These are phyloP conservation scores for Aspergillus ustus DNA, from an alignment of 2,329 filamentous ascomycete species.

Conservation along the genomic window DNA sequence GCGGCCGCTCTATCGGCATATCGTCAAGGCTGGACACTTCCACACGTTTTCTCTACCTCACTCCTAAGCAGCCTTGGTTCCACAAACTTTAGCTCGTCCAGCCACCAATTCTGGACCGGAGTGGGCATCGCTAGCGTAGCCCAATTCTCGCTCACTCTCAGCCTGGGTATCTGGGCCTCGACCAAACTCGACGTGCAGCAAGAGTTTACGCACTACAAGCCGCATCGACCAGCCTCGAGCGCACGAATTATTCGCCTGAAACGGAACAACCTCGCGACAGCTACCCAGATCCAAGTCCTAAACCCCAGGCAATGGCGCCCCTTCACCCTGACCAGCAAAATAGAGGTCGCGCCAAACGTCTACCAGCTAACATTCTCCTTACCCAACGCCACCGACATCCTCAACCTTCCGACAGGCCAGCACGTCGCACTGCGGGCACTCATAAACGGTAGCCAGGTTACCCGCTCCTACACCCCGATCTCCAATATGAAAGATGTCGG, in stretches of 20 bases:
- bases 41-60: neutral
- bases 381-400: conserved; percentile 49
- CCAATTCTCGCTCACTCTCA: conserved; percentile 25
- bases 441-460: conserved; percentile 52
- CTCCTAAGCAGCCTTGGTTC: neutral
- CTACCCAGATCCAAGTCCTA: conserved; percentile 30
- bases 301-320: conserved; percentile 48
- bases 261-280: conserved; percentile 30
- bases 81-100: neutral
- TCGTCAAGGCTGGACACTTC: conserved; percentile 2
- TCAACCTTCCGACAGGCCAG: conserved; percentile 62
- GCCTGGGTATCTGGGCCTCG: conserved; percentile 24
- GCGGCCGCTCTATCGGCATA: conserved; percentile 10
- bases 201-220: conserved; percentile 36
- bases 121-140: conserved; percentile 27
- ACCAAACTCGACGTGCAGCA: conserved; percentile 30
- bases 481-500: conserved; percentile 40
- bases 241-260: conserved; percentile 28
- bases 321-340: conserved; percentile 45
- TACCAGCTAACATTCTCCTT: conserved; percentile 56
- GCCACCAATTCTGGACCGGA: conserved; percentile 25
- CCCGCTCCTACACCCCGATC: conserved; percentile 58
- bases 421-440: conserved; percentile 59
- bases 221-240: conserved; percentile 46
- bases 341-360: conserved; percentile 24